Conservation (phyloP, 1,139 yeast species). For the Taiozyma sp. region DNA sequence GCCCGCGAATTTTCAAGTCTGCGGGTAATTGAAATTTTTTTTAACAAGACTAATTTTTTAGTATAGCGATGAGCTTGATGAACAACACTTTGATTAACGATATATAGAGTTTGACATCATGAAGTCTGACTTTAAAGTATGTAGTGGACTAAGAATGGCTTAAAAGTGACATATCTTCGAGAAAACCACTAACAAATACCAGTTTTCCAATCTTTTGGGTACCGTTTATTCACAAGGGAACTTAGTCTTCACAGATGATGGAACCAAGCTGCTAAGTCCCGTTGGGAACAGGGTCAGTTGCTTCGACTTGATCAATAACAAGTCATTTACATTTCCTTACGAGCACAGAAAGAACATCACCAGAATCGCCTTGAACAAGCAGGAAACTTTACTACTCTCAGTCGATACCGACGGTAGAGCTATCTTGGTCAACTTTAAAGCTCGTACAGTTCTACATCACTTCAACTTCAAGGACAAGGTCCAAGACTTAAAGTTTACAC, state of each 20-base stretch:
- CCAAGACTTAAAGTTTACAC: constrained; percentile 72
- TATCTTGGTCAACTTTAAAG: constrained; percentile 75
- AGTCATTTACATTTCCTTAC: constrained; percentile 83
- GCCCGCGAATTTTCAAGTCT: background rate
- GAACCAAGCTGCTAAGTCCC: constrained; percentile 77
- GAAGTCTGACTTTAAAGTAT: constrained; percentile 47
- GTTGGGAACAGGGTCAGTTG: constrained; percentile 92
- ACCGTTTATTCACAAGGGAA: constrained; percentile 94
- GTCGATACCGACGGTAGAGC: constrained; percentile 94
- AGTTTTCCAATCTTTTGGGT: constrained; percentile 82
- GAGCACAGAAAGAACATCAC: constrained; percentile 87
- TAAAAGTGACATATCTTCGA: background rate
- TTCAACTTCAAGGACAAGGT: constrained; percentile 86
- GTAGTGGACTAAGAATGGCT: background rate
- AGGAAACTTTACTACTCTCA: constrained; percentile 73
- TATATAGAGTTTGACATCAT: constrained; percentile 21
- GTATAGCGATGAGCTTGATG: constrained; percentile 1
- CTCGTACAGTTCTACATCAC: constrained; percentile 89
- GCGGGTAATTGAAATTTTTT: constrained; percentile 1
- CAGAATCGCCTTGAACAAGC: constrained; percentile 75
- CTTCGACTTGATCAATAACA: constrained; percentile 79
- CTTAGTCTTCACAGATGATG: constrained; percentile 81
- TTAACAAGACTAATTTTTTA: background rate
- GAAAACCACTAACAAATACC: constrained; percentile 27
- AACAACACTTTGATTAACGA: background rate